Evolutionary conservation across 805 yeast species (phyloP), one percentile per base, ranked within the genome.

Genomic region (Wickerhamomyces kurtzmanii): DNA sequence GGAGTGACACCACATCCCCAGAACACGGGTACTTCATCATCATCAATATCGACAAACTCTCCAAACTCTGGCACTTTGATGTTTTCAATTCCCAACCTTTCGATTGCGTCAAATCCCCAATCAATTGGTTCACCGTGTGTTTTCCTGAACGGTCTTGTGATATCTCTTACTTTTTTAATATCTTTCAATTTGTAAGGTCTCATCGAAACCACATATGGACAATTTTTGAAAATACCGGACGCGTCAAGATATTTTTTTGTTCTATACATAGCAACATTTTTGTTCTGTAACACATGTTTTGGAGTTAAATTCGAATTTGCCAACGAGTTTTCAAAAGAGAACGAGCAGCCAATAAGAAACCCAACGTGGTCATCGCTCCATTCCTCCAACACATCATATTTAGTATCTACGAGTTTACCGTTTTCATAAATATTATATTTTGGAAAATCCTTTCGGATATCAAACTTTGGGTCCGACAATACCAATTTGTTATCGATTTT

Each of bases 1-100:
- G 65, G 62, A 8, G 65, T 59, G 14, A 61, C 63, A 6, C 65
- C 65, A 31, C 66, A 60, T 2, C 55, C 65, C 65, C 65, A 61
- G 31, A 61, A 60, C 3, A 59, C 62, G 3, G 67, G 66, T 4
- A 60, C 31, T 29, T 60, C 65, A 24, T 45, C 61, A 1, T 40
- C 50, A 8, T 35, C 37, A 12, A 58, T 42, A 4, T 34, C 46
- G 5, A 51, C 42, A 2, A 48, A 21, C 11, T 56, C 59, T 6
- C 65, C 65, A 36, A 43, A 59, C 8, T 59, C 65, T 1, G 64
- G 65, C 5, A 28, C 31, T 3, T 17, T 30, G 5, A 59, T 26
- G 27, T 55, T 49, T 8, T 32, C 26, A 14, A 61, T 57, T 2
- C 65, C 65, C 14, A 61, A 34, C 20, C 57, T 39, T 20, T 41